These are phyloP conservation scores for Alternaria panax DNA, from an alignment of 2,329 filamentous ascomycete species.

Conservation along the genomic window DNA sequence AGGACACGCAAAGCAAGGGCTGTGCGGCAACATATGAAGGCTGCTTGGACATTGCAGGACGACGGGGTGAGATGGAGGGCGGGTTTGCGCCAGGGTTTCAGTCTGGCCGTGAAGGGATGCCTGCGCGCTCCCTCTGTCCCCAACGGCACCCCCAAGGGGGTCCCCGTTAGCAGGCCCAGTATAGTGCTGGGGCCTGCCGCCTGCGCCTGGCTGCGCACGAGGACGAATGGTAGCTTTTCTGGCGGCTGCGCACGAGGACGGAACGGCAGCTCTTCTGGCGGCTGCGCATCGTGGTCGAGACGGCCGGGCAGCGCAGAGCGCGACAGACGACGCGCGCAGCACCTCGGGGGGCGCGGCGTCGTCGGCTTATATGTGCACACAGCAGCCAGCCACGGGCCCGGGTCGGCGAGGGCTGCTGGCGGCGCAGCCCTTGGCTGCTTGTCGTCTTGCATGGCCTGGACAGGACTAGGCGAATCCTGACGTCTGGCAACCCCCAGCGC, in stretches of 20 bases:
- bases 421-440: conserved; percentile 3
- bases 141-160: conserved; percentile 9
- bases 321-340: conserved; percentile 9
- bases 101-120: no score
- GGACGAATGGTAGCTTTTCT: no score
- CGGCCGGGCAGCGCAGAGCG: not conserved
- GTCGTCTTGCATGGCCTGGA: conserved; percentile 20
- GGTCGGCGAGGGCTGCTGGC: conserved; percentile 8
- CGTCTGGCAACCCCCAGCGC: conserved; percentile 11
- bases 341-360: conserved; percentile 17
- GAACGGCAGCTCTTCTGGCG: conserved; percentile 8
- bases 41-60: not conserved
- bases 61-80: not conserved
- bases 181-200: conserved; percentile 13
- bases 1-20: not conserved
- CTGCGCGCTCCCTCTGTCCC: not conserved
- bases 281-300: conserved; percentile 1
- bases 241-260: conserved; percentile 8
- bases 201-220: conserved; percentile 12
- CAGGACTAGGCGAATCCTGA: conserved; percentile 28
- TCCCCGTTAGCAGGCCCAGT: conserved; percentile 11
- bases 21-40: not conserved
- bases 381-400: conserved; percentile 15
- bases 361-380: conserved; percentile 8
- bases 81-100: not conserved